phyloP scores from a whole-genome alignment of 202 grass and related monocot genomes.

The Brachypodium distachyon region DNA sequence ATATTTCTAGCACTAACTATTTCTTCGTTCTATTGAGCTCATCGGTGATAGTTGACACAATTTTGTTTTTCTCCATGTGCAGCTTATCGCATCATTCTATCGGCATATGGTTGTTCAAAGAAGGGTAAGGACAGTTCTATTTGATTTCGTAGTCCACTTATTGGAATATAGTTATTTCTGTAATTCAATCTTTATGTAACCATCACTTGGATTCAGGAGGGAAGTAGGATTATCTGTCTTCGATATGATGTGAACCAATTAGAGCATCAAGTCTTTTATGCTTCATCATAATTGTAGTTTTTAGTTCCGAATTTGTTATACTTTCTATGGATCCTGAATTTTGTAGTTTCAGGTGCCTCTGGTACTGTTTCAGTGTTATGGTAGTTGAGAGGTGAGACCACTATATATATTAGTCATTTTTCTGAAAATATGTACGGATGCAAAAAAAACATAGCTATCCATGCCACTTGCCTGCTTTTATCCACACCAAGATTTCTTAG shows the following conservation, averaged over 20 bases:
- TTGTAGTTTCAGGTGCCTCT: neutral
- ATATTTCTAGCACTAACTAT: neutral
- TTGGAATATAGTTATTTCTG: neutral
- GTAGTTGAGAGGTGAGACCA: neutral
- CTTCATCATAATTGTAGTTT: neutral
- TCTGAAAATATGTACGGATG: too few relatives aligned
- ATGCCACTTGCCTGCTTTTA: neutral
- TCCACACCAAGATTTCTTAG: neutral
- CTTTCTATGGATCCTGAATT: neutral
- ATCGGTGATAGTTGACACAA: neutral
- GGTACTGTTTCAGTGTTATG: neutral
- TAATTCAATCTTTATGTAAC: neutral
- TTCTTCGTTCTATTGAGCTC: neutral
- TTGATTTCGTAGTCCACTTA: neutral
- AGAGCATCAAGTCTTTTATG: neutral
- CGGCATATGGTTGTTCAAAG: constrained; percentile 94
- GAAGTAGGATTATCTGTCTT: neutral
- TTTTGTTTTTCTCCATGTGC: constrained; percentile 26
- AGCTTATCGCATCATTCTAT: constrained; percentile 85
- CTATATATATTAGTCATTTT: neutral
- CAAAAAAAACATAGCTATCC: neutral
- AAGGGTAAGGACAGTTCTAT: constrained; percentile 48
- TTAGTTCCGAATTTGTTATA: neutral
- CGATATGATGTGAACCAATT: neutral
- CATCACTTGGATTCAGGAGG: neutral